Conservation (phyloP, 306 rosid genomes). For the Lathyrus sativus region DNA sequence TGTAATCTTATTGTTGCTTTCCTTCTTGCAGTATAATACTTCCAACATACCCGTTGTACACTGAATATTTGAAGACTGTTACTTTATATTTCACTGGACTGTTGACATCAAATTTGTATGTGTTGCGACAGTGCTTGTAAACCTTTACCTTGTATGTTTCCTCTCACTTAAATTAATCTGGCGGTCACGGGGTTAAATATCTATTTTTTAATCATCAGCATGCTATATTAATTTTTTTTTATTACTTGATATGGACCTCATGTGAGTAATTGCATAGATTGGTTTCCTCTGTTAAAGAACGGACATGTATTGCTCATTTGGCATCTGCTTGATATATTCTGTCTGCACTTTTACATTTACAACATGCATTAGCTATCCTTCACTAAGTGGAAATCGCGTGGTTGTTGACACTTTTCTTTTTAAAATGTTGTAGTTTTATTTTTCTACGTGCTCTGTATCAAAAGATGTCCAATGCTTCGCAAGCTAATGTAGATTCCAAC, state of each 20-base stretch:
- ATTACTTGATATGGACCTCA: constrained; percentile 12
- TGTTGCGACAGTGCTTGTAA: constrained; percentile 35
- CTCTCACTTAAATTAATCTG: constrained; percentile 31
- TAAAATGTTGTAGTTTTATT: neutral
- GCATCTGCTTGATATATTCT: constrained; percentile 3
- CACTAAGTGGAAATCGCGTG: constrained; percentile 7
- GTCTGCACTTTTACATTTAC: constrained; percentile 11
- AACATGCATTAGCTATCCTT: constrained; percentile 26
- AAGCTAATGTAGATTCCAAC: constrained; percentile 29
- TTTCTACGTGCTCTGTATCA: constrained; percentile 6
- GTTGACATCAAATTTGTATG: constrained; percentile 37
- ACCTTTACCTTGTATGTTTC: constrained; percentile 42
- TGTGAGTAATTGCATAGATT: constrained; percentile 17
- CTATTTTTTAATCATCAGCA: neutral
- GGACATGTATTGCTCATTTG: constrained; percentile 3
- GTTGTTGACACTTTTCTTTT: neutral
- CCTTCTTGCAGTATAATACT: constrained; percentile 36
- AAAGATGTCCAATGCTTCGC: neutral
- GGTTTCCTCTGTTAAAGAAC: neutral
- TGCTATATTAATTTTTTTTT: constrained; percentile 19
- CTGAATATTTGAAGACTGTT: constrained; percentile 35
- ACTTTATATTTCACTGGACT: constrained; percentile 28
- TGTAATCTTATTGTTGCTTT: constrained; percentile 22
- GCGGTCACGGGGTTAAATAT: constrained; percentile 22
- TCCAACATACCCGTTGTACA: constrained; percentile 17